A percentile compares a stretch with the other conserved stretches of the same genome.
Evolutionary conservation across 768 basidiomycete species (phyloP).

Genomic region (Suillus variegatus): DNA sequence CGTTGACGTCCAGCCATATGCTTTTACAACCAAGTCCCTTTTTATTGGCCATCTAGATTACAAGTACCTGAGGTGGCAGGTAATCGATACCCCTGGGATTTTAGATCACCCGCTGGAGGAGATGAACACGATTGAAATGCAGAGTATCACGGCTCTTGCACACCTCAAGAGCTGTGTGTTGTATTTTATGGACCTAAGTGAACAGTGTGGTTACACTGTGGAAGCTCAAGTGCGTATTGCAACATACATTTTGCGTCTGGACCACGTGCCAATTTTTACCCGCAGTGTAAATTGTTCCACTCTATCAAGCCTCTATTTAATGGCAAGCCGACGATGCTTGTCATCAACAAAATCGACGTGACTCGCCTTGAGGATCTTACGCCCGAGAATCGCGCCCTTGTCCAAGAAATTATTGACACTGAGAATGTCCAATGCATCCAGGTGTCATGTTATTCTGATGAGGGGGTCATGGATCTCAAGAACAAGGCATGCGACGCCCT

Average conservation of each 20-base stretch:
- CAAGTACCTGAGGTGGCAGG: constrained; percentile 99
- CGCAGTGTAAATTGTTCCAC: constrained; percentile 95
- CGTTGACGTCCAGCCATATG: constrained; percentile 99
- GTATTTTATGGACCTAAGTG: constrained; percentile 99
- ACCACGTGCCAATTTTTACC: constrained; percentile 6
- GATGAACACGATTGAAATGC: constrained; percentile 99
- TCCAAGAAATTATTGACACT: constrained; percentile 81
- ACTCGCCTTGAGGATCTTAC: constrained; percentile 83
- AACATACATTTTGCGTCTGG: constrained; percentile 1
- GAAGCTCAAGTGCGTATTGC: constrained; percentile 80
- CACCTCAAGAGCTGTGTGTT: constrained; percentile 92
- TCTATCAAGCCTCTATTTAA: constrained; percentile 98
- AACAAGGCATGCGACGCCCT: constrained; percentile 95
- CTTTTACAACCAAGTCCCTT: constrained; percentile 98
- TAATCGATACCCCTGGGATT: constrained; percentile 98
- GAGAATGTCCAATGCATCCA: constrained; percentile 78
- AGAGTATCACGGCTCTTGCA: constrained; percentile 96
- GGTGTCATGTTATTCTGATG: constrained; percentile 93
- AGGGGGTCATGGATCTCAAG: constrained; percentile 97
- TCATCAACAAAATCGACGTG: constrained; percentile 98
- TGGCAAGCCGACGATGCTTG: constrained; percentile 90
- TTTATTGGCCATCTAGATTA: constrained; percentile 99
- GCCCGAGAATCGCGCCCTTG: constrained; percentile 71
- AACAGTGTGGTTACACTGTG: constrained; percentile 96
- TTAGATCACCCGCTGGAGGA: constrained; percentile 98